Base-by-base conservation (phyloP, 768 basidiomycete species). In the Gloeophyllum trabeum region DNA sequence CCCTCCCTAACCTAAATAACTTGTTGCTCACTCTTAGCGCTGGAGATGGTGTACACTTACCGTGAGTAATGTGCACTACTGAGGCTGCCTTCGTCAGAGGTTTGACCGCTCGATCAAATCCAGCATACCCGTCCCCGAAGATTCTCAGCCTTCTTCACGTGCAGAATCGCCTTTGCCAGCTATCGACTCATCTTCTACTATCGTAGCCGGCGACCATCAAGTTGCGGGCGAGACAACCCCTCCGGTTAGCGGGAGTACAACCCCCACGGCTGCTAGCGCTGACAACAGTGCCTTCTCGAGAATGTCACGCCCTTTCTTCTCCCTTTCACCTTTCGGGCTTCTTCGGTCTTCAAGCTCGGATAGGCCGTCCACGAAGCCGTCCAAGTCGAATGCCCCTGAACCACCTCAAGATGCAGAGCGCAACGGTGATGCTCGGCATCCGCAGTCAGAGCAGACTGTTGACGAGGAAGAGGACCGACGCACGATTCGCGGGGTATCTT, bases 1-100 rank as follows among this genome's bases (percentile, higher is more conserved):
- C 96, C 3, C 69, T 99, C 22, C 92, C 93, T 32, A 99, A 99
- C 64, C 71, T 99, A 48, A 97, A 96, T 66, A 92, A 92, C 53
- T 69, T 98, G 16, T 59, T 97, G 41, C 72, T 98, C 23, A 92
- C 87, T 7, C 67, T 94, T 49, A 87, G 82, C 42, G 75, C 79
- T 52, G 82, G 80, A 39, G 79, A 79, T 52, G 67, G 65, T 35
- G 61, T 66, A 22, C 62, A 59, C 40, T 50, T 65, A 24, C 58
- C 48, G 81, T 81, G 52, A 56, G 73, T 61, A 42, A 16, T 16
- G n/a, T n/a, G n/a, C n/a, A n/a, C 14, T n/a, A n/a, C n/a, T n/a
- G n/a, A n/a, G n/a, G n/a, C n/a, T n/a, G n/a, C n/a, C n/a, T n/a
- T n/a, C n/a, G n/a, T n/a, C n/a, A n/a, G n/a, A n/a, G n/a, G n/a